A percentile compares a stretch with the other conserved stretches of the same genome.
phyloP scores from a whole-genome alignment of 2,329 filamentous ascomycete genomes.

The Stachybotrys chartarum region DNA sequence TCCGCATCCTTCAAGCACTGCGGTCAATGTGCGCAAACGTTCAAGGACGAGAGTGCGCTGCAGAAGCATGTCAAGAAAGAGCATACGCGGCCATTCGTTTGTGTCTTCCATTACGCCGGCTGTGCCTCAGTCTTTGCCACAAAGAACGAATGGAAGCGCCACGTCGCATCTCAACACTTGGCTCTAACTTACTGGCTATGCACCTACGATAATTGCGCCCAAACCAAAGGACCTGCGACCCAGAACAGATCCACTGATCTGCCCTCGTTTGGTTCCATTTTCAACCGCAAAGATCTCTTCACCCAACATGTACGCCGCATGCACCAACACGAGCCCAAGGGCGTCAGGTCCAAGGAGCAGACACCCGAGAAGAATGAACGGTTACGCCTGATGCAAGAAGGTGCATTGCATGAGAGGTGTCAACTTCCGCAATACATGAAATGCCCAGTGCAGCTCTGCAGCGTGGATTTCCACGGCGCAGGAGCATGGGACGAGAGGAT shows the following conservation, averaged over 20 bases:
- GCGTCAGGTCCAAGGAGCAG: conserved; percentile 26
- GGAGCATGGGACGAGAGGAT: conserved; percentile 73
- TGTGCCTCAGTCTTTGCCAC: conserved; percentile 66
- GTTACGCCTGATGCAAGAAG: conserved; percentile 47
- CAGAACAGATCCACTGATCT: conserved; percentile 7
- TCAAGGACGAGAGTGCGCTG: conserved; percentile 37
- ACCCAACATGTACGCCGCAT: conserved; percentile 82
- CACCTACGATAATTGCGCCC: conserved; percentile 50
- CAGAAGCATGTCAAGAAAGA: conserved; percentile 43
- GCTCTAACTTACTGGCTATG: conserved; percentile 70
- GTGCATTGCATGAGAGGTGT: conserved; percentile 56
- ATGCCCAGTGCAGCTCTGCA: conserved; percentile 59
- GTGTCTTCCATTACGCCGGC: conserved; percentile 71
- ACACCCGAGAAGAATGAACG: conserved; percentile 40
- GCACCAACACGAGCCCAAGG: conserved; percentile 53
- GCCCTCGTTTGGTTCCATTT: conserved; percentile 53
- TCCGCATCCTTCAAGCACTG: conserved; percentile 8
- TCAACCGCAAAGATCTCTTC: conserved; percentile 90
- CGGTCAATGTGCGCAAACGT: conserved; percentile 17
- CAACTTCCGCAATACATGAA: conserved; percentile 50
- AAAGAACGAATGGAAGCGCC: conserved; percentile 96
- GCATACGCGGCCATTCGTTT: conserved; percentile 60
- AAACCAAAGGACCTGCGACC: conserved; percentile 16
- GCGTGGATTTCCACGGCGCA: conserved; percentile 47
- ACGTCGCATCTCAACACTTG: conserved; percentile 75